Evolutionary conservation across 176 grass and related monocot species (phyloP).

Genomic region (Microstegium vimineum): DNA sequence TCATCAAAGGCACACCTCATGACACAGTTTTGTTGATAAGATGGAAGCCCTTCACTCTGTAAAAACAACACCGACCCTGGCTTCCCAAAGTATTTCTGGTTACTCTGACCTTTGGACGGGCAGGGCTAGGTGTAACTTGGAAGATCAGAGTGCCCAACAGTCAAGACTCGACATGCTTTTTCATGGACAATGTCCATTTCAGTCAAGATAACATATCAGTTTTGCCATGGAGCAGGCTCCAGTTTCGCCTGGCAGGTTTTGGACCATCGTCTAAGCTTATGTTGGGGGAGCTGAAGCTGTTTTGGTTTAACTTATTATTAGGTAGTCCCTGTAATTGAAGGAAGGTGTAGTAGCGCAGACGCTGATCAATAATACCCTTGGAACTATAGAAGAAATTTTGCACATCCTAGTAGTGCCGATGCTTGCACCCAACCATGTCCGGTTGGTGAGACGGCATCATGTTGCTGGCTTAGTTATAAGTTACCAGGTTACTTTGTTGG

Average conservation of each 20-base stretch:
- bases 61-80: neutral
- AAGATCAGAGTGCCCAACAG: conserved; percentile 5
- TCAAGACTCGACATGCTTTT: neutral
- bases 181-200: conserved; percentile 6
- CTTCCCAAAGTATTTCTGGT: neutral
- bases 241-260: conserved; percentile 25
- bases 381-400: neutral
- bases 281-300: neutral
- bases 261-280: conserved; percentile 24
- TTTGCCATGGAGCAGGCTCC: conserved; percentile 24
- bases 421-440: no score
- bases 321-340: conserved; percentile 33
- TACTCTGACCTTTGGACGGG: neutral
- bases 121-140: conserved; percentile 14
- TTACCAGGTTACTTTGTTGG: neutral
- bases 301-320: conserved; percentile 32
- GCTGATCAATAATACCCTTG: conserved; percentile 13
- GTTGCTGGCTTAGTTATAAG: neutral
- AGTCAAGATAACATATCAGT: neutral
- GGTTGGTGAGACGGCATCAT: neutral
- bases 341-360: conserved; percentile 12
- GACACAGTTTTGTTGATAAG: neutral
- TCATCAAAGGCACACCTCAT: conserved; percentile 49
- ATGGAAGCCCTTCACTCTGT: neutral
- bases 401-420: neutral